These are phyloP conservation scores for Eremothecium gossypii DNA, from an alignment of 1,139 yeast species.

Conservation along the genomic window DNA sequence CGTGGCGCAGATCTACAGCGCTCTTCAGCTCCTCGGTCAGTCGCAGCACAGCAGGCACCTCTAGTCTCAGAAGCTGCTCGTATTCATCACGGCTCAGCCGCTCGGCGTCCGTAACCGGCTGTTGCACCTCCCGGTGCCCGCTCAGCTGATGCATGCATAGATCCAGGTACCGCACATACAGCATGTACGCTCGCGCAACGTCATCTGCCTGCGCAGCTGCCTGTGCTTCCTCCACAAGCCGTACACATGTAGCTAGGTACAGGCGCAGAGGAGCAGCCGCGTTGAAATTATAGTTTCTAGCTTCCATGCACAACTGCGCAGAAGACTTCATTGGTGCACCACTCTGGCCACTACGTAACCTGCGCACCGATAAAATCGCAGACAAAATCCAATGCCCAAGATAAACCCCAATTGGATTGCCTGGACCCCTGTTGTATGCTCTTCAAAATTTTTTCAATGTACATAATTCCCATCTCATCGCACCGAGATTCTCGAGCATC, in stretches of 20 bases:
- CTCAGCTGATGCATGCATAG: constrained; percentile 25
- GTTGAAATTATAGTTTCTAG: constrained; percentile 24
- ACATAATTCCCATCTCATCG: too few species aligned
- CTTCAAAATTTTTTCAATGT: too few species aligned
- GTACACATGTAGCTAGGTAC: constrained; percentile 26
- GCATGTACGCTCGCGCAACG: constrained; percentile 18
- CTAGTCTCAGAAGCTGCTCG: constrained; percentile 23
- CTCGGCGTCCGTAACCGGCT: constrained; percentile 6
- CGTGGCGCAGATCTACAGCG: constrained; percentile 16
- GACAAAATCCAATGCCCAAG: too few species aligned
- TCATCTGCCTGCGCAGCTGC: constrained; percentile 19
- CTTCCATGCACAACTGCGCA: constrained; percentile 21
- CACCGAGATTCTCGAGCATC: too few species aligned
- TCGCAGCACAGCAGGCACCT: constrained; percentile 26
- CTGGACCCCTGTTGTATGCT: too few species aligned
- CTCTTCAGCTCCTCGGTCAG: constrained; percentile 22
- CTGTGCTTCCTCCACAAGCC: constrained; percentile 26
- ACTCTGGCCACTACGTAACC: too few species aligned
- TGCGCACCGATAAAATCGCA: too few species aligned
- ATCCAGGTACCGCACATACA: constrained; percentile 27
- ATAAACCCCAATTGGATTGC: too few species aligned
- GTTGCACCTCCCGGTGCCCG: constrained; percentile 19
- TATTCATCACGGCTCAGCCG: constrained; percentile 19
- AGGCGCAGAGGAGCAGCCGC: constrained; percentile 22
- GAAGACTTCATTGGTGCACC: constrained; percentile 16